Evolutionary conservation across 768 basidiomycete genomes (phyloP).

Genomic region (Leccinum variicolor): DNA sequence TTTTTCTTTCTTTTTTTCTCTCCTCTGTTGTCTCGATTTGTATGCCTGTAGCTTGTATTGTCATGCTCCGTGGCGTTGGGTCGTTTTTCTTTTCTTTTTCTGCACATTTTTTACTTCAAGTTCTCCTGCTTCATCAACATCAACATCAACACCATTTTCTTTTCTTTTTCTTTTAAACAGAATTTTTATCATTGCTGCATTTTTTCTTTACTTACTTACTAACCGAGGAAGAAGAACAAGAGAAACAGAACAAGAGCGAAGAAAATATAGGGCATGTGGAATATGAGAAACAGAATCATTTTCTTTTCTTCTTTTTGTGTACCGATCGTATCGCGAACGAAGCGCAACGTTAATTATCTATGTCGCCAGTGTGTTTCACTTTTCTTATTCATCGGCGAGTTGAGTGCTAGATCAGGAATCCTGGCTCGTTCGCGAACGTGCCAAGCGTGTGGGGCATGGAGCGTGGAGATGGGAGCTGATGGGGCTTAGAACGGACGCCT

Average conservation of each 20-base stretch:
- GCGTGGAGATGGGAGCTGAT: neutral
- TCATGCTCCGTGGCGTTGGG: constrained; percentile 2
- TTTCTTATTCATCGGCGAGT: neutral
- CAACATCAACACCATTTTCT: neutral
- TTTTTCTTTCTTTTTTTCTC: constrained; percentile 5
- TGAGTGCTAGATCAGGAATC: neutral
- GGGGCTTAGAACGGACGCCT: neutral
- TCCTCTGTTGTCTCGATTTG: constrained; percentile 8
- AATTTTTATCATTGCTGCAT: neutral
- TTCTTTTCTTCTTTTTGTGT: neutral
- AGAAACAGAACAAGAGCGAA: neutral
- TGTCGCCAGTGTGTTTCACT: neutral
- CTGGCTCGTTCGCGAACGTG: neutral
- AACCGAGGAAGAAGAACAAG: neutral
- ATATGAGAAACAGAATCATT: neutral
- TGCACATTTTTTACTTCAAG: neutral
- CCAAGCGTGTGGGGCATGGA: neutral
- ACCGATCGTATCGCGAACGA: neutral
- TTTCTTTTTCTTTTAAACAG: neutral
- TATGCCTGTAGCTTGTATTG: constrained; percentile 30
- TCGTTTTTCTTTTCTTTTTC: neutral
- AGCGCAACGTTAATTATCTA: neutral
- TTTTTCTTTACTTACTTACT: neutral
- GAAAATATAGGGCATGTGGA: neutral
- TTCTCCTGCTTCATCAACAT: constrained; percentile 9